Base-by-base conservation (phyloP, 139 green algal genomes). In the Astrephomene gubernaculifera region DNA sequence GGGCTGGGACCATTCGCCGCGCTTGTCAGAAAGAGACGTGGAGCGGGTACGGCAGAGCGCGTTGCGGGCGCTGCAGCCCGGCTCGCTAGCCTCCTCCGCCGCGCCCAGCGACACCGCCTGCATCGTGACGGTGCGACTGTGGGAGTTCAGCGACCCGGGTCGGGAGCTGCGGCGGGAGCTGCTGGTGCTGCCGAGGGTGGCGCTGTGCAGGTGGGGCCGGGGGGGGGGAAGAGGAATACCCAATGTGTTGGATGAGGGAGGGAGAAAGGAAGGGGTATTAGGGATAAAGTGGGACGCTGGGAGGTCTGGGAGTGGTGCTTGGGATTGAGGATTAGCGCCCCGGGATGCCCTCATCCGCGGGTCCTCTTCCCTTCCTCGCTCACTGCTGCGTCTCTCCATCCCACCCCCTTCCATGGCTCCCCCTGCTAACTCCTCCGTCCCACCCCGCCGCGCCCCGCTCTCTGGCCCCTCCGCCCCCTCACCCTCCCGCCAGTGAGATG, bases 401-500 rank as follows among this genome's bases (percentile, higher is more conserved):
- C 12, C 12, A 57, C 12, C 49, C 49, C 49, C 17, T 12, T 57
- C 17, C 17, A 12, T 57, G 49, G 17, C 12, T 25, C 12, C 49
- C 49, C 49, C 17, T 17, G 49, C 17, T 57, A 12, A 57, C n/a
- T n/a, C 12, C 49, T 25, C 12, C 49, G 49, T 57, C 12, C 12
- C 49, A 25, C 17, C 49, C 49, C 49, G 49, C 49, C 17, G 12
- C 49, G 12, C 49, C 17, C 49, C 49, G 17, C 49, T 17, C n/a
- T 6, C 2, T 29, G 64, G 10, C 64, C 7, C 12, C 5, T 71
- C 7, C 5, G 10, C 24, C 27, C 36, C 9, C 19, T 6, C 43
- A 5, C 29, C n/a, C 43, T 27, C 38, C 43, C 44, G 27, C 44
- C 91, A 94, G 86, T 64, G 96, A 98, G 90, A 98, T 98, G 96